Evolutionary conservation across 2,329 filamentous ascomycete species (phyloP), one percentile per base, ranked within the genome.

Genomic region (Pseudogymnoascus sp.): DNA sequence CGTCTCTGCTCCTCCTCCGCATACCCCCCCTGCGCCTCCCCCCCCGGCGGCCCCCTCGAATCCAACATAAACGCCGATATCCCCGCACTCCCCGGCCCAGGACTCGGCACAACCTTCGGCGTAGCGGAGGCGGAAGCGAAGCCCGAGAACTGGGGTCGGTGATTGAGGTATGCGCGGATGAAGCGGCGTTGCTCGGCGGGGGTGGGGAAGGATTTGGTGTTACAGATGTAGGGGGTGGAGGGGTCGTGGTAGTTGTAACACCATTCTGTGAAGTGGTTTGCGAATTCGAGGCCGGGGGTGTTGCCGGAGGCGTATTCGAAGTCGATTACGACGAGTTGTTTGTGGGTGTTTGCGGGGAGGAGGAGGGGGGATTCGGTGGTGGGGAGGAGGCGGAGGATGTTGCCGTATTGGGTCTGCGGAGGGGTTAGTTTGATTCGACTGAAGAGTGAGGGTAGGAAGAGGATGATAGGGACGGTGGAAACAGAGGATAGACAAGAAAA

Each of bases 211-310:
- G 79, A 76, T 62, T 79, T 78, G 4, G 83, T 83, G 71, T 88
- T 86, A 80, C 90, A 93, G 25, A 81, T 84, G 78, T 85, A 86
- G 0, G 91, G 80, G 34, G 77, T 78, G 28, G 80, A 78, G 2
- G 85, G 76, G 73, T 95, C 87, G 74, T 97, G 93, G 77, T 99
- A 99, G 77, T 99, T 93, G 81, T 98, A 98, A 70, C 91, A 90
- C 95, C 95, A 99, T 77, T 99, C 95, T 0, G 91, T 90, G 77
- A 99, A 99, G 77, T 99, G 95, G 75, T 99, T 99, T 65, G 92
- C 95, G 74, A 99, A 98, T 76, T 99, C 95, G 14, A 92, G 81
- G 1, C 92, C 95, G 0, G 86, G 87, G 0, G 88, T 82, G 74
- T 98, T 99, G 64, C 93, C 92, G 2, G 88, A 93, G 1, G 95